Evolutionary conservation across 768 basidiomycete species (phyloP).

Genomic region (Auricularia cornea): DNA sequence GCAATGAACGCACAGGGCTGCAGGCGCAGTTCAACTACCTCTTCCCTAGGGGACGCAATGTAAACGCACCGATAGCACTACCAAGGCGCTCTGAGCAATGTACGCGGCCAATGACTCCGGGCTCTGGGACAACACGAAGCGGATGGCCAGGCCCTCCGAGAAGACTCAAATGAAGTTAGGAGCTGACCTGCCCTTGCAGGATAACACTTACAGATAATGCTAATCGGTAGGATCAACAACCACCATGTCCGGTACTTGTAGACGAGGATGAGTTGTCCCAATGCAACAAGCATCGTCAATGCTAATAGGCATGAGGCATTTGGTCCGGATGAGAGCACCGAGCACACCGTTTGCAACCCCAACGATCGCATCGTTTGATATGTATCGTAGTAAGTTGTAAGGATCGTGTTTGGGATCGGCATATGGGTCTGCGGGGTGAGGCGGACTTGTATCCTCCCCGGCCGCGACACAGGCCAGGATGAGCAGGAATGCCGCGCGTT

Average conservation of each 20-base stretch:
- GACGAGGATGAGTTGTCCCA: slow-evolving; percentile 36
- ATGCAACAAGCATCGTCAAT: slow-evolving; percentile 32
- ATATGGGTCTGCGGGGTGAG: too few relatives aligned
- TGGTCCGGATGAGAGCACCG: too few relatives aligned
- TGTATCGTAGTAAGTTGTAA: slow-evolving; percentile 49
- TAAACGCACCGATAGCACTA: slow-evolving; percentile 46
- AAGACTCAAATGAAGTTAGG: slow-evolving; percentile 32
- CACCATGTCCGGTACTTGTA: slow-evolving; percentile 41
- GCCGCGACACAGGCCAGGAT: too few relatives aligned
- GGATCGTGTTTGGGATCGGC: slow-evolving; percentile 43
- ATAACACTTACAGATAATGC: slow-evolving; percentile 40
- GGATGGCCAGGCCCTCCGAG: slow-evolving; percentile 44
- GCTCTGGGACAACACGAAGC: slow-evolving; percentile 45
- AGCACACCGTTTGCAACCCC: slow-evolving; percentile 38
- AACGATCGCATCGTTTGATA: slow-evolving; percentile 44
- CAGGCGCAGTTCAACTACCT: not conserved
- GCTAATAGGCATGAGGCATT: too few relatives aligned
- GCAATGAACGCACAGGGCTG: slow-evolving; percentile 72
- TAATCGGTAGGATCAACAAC: slow-evolving; percentile 58
- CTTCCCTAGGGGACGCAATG: not conserved
- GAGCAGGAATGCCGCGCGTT: too few relatives aligned
- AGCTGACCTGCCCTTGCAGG: too few relatives aligned
- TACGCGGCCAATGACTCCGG: slow-evolving; percentile 47
- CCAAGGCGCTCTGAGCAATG: slow-evolving; percentile 49
- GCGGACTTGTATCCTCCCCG: too few relatives aligned